These are phyloP conservation scores for Lactuca sativa DNA, from an alignment of 129 eudicot species.

Conservation along the genomic window DNA sequence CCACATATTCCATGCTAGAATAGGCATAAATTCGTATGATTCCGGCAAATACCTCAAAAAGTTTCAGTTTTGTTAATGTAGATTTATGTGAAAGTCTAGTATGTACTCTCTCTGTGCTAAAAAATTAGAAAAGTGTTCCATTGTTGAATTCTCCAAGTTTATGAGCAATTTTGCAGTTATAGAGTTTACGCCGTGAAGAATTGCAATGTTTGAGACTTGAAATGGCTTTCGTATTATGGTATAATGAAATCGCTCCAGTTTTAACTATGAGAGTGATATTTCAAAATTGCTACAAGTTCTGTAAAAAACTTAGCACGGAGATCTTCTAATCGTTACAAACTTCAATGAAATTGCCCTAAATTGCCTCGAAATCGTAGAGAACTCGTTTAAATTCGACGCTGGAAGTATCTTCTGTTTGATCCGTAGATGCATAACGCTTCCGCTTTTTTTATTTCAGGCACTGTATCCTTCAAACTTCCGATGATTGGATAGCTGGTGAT, in stretches of 20 bases:
- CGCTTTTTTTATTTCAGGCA: background rate
- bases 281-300: background rate
- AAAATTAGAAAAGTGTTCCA: background rate
- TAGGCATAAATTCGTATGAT: background rate
- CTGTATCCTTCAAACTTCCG: background rate
- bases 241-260: background rate
- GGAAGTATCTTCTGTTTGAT: background rate
- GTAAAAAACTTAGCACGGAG: background rate
- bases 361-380: background rate
- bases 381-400: background rate
- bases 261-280: background rate
- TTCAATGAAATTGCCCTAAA: background rate
- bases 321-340: constrained; percentile 2
- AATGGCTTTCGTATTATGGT: background rate
- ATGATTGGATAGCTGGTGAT: constrained; percentile 25
- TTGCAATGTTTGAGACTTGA: constrained; percentile 12
- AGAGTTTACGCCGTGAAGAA: constrained; percentile 7
- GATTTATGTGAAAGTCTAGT: constrained; percentile 11
- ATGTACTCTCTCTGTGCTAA: background rate
- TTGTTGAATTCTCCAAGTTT: constrained; percentile 8
- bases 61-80: constrained; percentile 7
- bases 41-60: background rate
- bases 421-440: constrained; percentile 4
- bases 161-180: background rate
- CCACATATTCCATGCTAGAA: background rate